Percentiles rank a stretch among this genome's conserved stretches.
phyloP scores from a whole-genome alignment of 73 alveolate species.

The Paramecium tetraurelia region DNA sequence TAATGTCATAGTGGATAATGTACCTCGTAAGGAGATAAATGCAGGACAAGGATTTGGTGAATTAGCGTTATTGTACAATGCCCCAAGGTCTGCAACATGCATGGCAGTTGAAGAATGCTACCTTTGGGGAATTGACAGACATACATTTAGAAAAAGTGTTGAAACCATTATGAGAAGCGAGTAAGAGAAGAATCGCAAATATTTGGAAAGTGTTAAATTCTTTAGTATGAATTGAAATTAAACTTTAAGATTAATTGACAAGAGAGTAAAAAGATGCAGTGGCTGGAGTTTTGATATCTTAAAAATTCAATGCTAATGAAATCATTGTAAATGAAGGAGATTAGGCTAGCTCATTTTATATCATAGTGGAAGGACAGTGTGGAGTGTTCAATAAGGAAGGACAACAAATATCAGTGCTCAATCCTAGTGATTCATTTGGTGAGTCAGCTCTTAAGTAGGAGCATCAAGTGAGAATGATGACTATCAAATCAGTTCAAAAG shows the following conservation, averaged over 20 bases:
- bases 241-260: not conserved
- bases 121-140: constrained; percentile 65
- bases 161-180: constrained; percentile 57
- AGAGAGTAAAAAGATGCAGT: constrained; percentile 35
- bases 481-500: constrained; percentile 32
- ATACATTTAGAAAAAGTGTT: constrained; percentile 60
- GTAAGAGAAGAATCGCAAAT: constrained; percentile 50
- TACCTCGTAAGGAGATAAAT: constrained; percentile 23
- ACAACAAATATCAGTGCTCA: not conserved
- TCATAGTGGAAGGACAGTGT: constrained; percentile 5
- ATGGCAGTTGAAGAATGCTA: constrained; percentile 54
- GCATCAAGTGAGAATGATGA: constrained; percentile 51
- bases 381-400: constrained; percentile 18
- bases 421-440: constrained; percentile 31
- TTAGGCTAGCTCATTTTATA: constrained; percentile 18
- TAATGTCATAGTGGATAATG: constrained; percentile 48
- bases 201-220: constrained; percentile 55
- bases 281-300: constrained; percentile 19
- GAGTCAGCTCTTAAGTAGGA: constrained; percentile 19
- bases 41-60: constrained; percentile 66
- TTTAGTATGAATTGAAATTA: not conserved
- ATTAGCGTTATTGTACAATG: constrained; percentile 65
- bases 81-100: constrained; percentile 66
- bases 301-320: not conserved
- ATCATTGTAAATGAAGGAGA: constrained; percentile 30